A percentile compares a stretch with the other conserved stretches of the same genome.
phyloP scores from a whole-genome alignment of 352 stramenopile genomes.

The Bremia lactucae region DNA sequence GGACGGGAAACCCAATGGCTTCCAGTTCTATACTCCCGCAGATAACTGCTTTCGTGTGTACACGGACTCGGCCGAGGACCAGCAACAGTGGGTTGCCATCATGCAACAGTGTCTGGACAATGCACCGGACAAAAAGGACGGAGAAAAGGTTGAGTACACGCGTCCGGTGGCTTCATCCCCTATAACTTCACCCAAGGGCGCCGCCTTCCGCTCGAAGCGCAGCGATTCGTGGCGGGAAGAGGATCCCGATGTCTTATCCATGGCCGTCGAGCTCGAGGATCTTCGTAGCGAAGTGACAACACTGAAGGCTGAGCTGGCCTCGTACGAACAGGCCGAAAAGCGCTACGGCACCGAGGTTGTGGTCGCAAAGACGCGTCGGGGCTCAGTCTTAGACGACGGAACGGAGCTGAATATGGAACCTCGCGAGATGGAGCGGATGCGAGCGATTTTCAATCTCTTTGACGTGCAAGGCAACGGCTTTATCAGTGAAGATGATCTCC shows the following conservation, averaged over 20 bases:
- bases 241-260: slow-evolving; percentile 50
- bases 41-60: slow-evolving; percentile 84
- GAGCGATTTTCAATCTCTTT: slow-evolving; percentile 75
- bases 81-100: slow-evolving; percentile 47
- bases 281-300: slow-evolving; percentile 59
- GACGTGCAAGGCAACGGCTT: slow-evolving; percentile 72
- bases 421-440: slow-evolving; percentile 80
- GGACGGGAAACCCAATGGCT: slow-evolving; percentile 79
- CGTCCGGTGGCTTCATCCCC: slow-evolving; percentile 61
- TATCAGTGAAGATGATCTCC: slow-evolving; percentile 64
- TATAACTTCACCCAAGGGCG: slow-evolving; percentile 38
- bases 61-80: slow-evolving; percentile 61
- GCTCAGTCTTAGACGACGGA: slow-evolving; percentile 64
- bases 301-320: slow-evolving; percentile 57
- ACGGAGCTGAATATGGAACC: slow-evolving; percentile 72
- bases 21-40: slow-evolving; percentile 80
- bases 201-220: slow-evolving; percentile 33
- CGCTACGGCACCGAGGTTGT: slow-evolving; percentile 50
- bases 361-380: slow-evolving; percentile 40
- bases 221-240: slow-evolving; percentile 76
- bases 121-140: slow-evolving; percentile 54
- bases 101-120: slow-evolving; percentile 68
- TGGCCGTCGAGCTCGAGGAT: slow-evolving; percentile 63
- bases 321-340: slow-evolving; percentile 76
- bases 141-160: slow-evolving; percentile 47